These are phyloP conservation scores for Parasitella parasitica DNA, from an alignment of 371 early-diverging fungal species.

Conservation along the genomic window DNA sequence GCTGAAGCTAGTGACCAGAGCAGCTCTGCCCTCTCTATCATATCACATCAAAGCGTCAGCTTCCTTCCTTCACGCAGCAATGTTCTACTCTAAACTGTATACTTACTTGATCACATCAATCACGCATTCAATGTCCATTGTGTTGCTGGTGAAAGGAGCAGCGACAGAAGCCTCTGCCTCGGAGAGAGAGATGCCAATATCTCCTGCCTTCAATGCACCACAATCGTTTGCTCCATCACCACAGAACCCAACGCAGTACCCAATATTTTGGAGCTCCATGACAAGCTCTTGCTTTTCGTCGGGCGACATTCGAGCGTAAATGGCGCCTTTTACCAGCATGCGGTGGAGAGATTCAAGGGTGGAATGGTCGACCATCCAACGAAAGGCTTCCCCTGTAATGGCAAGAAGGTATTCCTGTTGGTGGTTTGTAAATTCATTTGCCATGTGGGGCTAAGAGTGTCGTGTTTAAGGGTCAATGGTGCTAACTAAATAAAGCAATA, in stretches of 20 bases:
- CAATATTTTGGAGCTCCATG: conserved; percentile 82
- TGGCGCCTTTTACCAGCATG: conserved; percentile 87
- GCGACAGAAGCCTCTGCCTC: conserved; percentile 98
- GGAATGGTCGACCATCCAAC: conserved; percentile 89
- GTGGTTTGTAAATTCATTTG: background rate
- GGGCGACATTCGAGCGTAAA: conserved; percentile 99
- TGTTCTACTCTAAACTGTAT: too few relatives aligned
- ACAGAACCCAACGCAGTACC: conserved; percentile 93
- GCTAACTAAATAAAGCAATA: background rate
- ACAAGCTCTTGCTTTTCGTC: conserved; percentile 97
- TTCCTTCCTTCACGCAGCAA: too few relatives aligned
- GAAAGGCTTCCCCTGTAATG: conserved; percentile 94
- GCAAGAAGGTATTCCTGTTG: conserved; percentile 71
- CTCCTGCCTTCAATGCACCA: conserved; percentile 97
- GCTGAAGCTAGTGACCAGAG: conserved; percentile 95
- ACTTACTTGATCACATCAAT: conserved; percentile 81
- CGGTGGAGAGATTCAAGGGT: conserved; percentile 67
- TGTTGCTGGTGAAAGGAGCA: conserved; percentile 94
- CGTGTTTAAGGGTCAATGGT: background rate
- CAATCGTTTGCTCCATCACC: conserved; percentile 99
- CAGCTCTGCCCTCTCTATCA: conserved; percentile 93
- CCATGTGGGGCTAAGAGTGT: background rate
- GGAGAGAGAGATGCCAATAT: conserved; percentile 96
- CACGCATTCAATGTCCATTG: conserved; percentile 90
- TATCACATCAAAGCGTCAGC: background rate